These are phyloP conservation scores for Eucalyptus rudis DNA, from an alignment of 345 rosid genomes.

Conservation along the genomic window DNA sequence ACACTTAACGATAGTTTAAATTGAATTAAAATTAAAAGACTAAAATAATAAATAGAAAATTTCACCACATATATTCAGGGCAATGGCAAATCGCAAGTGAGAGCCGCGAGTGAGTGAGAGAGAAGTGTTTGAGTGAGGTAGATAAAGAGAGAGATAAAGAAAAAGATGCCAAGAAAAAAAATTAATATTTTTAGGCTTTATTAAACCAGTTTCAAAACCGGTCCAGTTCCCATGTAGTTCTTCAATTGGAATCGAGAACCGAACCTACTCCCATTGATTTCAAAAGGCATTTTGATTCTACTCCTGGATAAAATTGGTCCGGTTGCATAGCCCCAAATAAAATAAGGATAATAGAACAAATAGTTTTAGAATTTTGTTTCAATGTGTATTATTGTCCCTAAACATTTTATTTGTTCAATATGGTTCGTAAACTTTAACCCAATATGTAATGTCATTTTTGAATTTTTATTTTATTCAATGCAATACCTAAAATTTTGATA, in stretches of 20 bases:
- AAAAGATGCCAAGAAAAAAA: no score
- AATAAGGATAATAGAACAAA: background rate
- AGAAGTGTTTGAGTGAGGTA: background rate
- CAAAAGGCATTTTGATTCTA: background rate
- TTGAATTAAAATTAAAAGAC: no score
- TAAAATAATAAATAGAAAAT: no score
- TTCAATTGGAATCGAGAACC: background rate
- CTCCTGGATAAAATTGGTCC: background rate
- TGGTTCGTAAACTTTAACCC: no score
- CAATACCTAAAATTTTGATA: no score
- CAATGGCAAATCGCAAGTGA: background rate
- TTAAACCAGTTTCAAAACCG: background rate
- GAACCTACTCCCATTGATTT: background rate
- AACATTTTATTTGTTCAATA: no score
- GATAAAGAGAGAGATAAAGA: background rate
- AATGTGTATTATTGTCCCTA: background rate
- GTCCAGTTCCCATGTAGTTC: no score
- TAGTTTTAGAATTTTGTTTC: no score
- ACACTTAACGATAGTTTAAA: background rate
- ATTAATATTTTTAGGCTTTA: background rate
- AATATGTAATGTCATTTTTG: background rate
- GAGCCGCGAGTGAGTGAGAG: background rate
- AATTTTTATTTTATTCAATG: no score
- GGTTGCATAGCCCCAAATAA: background rate
- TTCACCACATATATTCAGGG: background rate